Conservation (phyloP, 2,329 filamentous ascomycete genomes). For the Penicillium corylophilum region DNA sequence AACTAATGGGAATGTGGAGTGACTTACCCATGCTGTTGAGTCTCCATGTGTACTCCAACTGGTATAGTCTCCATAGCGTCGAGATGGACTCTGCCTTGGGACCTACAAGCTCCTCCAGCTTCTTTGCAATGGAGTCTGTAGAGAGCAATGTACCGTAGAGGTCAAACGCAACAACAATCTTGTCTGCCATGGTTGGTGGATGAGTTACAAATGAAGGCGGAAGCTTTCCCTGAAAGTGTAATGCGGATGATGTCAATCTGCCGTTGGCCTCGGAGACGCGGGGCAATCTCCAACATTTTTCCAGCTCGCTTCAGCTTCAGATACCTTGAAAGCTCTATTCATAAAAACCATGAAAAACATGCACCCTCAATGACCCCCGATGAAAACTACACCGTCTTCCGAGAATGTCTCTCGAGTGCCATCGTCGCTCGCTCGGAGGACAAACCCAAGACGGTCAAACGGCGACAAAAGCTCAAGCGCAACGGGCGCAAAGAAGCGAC, state of each 20-base stretch:
- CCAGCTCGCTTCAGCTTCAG: neutral
- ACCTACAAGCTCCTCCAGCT: conserved; percentile 59
- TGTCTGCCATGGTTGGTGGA: conserved; percentile 13
- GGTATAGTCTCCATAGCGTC: conserved; percentile 64
- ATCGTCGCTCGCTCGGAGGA: conserved; percentile 62
- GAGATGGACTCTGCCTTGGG: conserved; percentile 58
- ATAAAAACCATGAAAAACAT: neutral
- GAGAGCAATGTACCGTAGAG: conserved; percentile 73
- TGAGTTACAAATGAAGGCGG: neutral
- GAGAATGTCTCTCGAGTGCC: conserved; percentile 70
- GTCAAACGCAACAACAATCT: conserved; percentile 66
- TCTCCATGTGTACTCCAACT: conserved; percentile 76
- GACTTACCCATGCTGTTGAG: conserved; percentile 70
- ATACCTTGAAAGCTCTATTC: neutral
- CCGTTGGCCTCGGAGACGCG: neutral
- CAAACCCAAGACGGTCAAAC: conserved; percentile 43
- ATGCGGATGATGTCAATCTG: conserved; percentile 18
- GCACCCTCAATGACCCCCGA: conserved; percentile 24
- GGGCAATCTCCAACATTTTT: neutral
- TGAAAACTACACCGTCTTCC: conserved; percentile 66
- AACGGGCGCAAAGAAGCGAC: conserved; percentile 12
- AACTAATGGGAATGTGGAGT: neutral
- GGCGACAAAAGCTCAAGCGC: conserved; percentile 21
- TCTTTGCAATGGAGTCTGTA: conserved; percentile 64
- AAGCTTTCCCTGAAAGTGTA: neutral